These are phyloP conservation scores for Phanerochaete carnosa DNA, from an alignment of 768 basidiomycete species.

Conservation along the genomic window DNA sequence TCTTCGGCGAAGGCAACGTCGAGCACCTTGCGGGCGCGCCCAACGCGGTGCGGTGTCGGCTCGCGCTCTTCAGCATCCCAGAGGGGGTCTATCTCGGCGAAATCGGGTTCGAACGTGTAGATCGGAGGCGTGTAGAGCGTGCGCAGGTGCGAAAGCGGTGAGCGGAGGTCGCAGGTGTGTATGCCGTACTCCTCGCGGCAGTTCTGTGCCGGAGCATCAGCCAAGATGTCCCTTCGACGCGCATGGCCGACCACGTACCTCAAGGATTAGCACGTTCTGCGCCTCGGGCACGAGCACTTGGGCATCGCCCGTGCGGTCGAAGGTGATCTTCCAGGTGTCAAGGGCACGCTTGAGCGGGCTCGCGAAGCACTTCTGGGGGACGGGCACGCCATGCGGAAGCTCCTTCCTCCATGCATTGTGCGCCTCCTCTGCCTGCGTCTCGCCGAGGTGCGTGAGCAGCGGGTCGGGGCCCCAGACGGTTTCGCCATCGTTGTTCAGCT, in stretches of 20 bases:
- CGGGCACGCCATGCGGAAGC: constrained; percentile 33
- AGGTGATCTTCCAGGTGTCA: constrained; percentile 52
- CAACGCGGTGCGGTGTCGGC: constrained; percentile 39
- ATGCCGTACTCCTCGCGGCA: constrained; percentile 64
- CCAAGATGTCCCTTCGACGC: neutral
- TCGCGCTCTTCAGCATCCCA: constrained; percentile 60
- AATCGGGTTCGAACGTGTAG: constrained; percentile 52
- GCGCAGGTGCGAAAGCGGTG: constrained; percentile 44
- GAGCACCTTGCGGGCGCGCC: constrained; percentile 48
- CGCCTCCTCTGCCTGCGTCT: constrained; percentile 49
- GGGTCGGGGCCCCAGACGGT: constrained; percentile 77
- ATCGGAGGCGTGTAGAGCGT: constrained; percentile 40
- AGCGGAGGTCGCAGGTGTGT: constrained; percentile 71
- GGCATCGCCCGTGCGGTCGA: constrained; percentile 30
- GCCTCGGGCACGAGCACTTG: constrained; percentile 13
- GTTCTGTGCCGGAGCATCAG: constrained; percentile 38
- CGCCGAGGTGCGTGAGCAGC: constrained; percentile 55
- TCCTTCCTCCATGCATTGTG: constrained; percentile 45
- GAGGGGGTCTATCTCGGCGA: constrained; percentile 60
- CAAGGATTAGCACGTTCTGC: constrained; percentile 44
- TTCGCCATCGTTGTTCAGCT: constrained; percentile 59
- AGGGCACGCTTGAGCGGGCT: constrained; percentile 66
- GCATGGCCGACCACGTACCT: constrained; percentile 44
- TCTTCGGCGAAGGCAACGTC: constrained; percentile 53
- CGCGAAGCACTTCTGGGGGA: constrained; percentile 54